Base-by-base conservation (phyloP, 2,329 filamentous ascomycete genomes). In the Thelonectria rubi region DNA sequence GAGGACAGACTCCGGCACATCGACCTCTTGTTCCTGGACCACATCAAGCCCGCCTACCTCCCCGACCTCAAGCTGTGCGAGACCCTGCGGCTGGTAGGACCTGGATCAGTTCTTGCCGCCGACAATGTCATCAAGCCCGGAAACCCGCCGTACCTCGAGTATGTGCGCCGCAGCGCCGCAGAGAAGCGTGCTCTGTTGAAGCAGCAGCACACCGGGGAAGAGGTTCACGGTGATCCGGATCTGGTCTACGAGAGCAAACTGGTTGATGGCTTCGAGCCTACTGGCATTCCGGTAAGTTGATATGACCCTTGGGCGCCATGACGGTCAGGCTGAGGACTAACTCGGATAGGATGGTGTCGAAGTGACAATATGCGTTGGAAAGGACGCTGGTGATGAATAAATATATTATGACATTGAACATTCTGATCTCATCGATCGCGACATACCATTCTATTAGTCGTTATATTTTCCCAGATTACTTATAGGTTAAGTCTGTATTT, bases 21-120 rank as follows among this genome's bases (percentile, higher is more conserved):
- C 60, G 90, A 93, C 68, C 77, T 94, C 43, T 80, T 93, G 74
- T 94, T 95, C 74, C 78, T 95, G 32, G 92, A 95, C 70, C 92
- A 95, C 75, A 89, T 90, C 76, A 94, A 94, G 75, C 89, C 90
- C 1, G 85, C 88, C 0, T 95, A 94, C 73, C 86, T 85, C 0
- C 82, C 85, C 0, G 92, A 95, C 69, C 76, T 94, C 63, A 93
- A 93, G 77, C 82, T 93, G 0, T 92, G 89, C 72, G 92, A 95
- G 77, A 82, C 90, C 34, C 78, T 94, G 4, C 84, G 82, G 0
- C 73, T 94, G 37, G 80, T 95, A 2, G 80, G 79, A 0, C 80
- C 83, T 0, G 91, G 90, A 0, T 84, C 84, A 0, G 82, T 91
- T 0, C 77, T 91, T n/a, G 87, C 84, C 1, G 90, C 89, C 1